Evolutionary conservation across 495 filamentous ascomycete species (phyloP).

Genomic region (Trichoderma erinaceum): DNA sequence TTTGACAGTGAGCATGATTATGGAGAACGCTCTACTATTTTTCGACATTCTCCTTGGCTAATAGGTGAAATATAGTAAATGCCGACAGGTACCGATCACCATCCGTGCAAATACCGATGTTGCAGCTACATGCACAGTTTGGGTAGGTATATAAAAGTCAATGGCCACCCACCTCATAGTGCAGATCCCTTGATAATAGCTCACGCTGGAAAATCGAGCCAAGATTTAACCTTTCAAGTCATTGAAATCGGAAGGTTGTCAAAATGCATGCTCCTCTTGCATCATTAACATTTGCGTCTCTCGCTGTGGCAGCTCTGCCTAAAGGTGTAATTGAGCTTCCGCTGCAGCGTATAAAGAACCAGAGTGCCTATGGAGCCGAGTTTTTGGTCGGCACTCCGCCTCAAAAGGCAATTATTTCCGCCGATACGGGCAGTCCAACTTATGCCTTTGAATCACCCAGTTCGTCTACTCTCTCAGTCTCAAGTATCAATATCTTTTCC

Average conservation of each 20-base stretch:
- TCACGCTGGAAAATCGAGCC: not conserved
- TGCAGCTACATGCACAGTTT: too few species aligned
- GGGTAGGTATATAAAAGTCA: too few species aligned
- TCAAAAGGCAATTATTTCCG: not conserved
- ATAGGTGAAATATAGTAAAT: too few species aligned
- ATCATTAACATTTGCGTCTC: not conserved
- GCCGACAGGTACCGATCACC: too few species aligned
- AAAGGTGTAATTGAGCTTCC: not conserved
- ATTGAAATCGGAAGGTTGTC: not conserved
- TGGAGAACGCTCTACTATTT: too few species aligned
- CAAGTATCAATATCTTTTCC: not conserved
- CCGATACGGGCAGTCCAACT: slow-evolving; percentile 7
- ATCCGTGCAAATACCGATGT: too few species aligned
- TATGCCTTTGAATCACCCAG: slow-evolving; percentile 2
- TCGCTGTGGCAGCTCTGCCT: not conserved
- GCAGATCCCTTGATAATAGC: too few species aligned
- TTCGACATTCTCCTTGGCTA: too few species aligned
- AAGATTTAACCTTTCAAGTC: not conserved
- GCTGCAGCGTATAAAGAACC: slow-evolving; percentile 7
- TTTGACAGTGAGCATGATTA: too few species aligned
- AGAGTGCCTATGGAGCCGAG: not conserved
- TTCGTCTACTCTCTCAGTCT: not conserved
- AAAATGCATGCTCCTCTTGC: not conserved
- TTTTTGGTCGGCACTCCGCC: not conserved
- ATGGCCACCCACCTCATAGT: too few species aligned